Evolutionary conservation across 441 rosid species (phyloP).

Genomic region (California macrophylla): DNA sequence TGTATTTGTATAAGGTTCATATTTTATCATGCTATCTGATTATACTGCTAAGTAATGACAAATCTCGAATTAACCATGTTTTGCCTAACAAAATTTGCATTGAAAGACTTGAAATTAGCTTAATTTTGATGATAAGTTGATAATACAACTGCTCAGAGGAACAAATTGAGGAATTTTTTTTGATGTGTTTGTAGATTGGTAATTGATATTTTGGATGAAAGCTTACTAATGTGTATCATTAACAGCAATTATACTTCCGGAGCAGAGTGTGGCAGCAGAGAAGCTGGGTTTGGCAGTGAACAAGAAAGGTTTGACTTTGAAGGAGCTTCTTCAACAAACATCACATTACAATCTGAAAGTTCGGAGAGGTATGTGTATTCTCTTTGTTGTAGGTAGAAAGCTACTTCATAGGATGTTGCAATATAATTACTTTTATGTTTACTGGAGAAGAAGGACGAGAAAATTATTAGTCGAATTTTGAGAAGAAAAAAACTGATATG

Average conservation of each 20-base stretch:
- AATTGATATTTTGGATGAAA: not conserved
- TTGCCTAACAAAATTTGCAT: not conserved
- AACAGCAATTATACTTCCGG: constrained; percentile 76
- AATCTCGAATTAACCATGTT: not conserved
- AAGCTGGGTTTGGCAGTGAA: constrained; percentile 72
- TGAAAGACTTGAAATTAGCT: not conserved
- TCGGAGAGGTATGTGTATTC: constrained; percentile 44
- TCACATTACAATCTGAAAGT: constrained; percentile 74
- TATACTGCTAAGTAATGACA: not conserved
- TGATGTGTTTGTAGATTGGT: constrained; percentile 8
- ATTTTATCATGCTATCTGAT: not conserved
- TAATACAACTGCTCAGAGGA: not conserved
- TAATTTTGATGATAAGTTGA: not conserved
- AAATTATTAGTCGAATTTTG: not conserved
- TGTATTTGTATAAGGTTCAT: not conserved
- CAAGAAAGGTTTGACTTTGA: constrained; percentile 79
- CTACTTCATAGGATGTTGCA: constrained; percentile 6
- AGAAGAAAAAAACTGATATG: not conserved
- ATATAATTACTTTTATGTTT: not conserved
- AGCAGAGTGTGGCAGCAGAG: constrained; percentile 74
- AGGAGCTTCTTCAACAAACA: constrained; percentile 73
- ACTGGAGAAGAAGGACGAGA: not conserved
- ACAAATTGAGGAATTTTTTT: not conserved
- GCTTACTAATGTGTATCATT: not conserved
- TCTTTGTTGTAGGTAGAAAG: not conserved